Base-by-base conservation (phyloP, 2,329 filamentous ascomycete genomes). In the Verticillium alfalfae region DNA sequence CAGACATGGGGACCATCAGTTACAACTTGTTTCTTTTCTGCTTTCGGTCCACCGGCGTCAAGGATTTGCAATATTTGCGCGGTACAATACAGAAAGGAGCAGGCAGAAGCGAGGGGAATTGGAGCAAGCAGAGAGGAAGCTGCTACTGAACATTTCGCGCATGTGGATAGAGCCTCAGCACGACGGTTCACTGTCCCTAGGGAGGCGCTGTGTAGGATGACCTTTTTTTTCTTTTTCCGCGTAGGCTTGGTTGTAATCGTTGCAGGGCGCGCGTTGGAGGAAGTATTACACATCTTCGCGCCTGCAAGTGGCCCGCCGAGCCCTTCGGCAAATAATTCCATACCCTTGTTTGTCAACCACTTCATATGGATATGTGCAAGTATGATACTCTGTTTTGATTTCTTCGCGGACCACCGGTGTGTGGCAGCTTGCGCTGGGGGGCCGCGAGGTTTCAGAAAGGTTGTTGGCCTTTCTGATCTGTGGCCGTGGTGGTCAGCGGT, bases 301-400 rank as follows among this genome's bases (percentile, higher is more conserved):
- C 45, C 45, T 31, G 45, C 45, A 18, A 39, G 45, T 31, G 37
- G 15, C 16, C 15, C 22, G n/a, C 45, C 37, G 34, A 59, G 49
- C 60, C 49, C 38, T 60, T 31, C n/a, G 60, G 39, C 59, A 63
- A 18, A 52, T 63, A 64, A 63, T 61, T 57, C 58, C 34, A 61
- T 52, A 52, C n/a, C 45, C n/a, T 52, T 52, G 45, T 52, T 22
- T 8, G 12, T 52, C 26, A 31, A 31, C 26, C 26, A 31, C 5
- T 31, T 31, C 26, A 31, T 31, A 31, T 31, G 26, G 26, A 31
- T 31, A 31, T 31, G 26, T 31, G 26, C 26, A 31, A 5, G 26
- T 5, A 31, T 31, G 26, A 31, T 31, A 31, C 26, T 31, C 26
- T 31, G 5, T 31, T 31, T 31, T 4, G 26, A 31, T 31, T 31